Base-by-base conservation (phyloP, 768 basidiomycete species). In the Suillus discolor region DNA sequence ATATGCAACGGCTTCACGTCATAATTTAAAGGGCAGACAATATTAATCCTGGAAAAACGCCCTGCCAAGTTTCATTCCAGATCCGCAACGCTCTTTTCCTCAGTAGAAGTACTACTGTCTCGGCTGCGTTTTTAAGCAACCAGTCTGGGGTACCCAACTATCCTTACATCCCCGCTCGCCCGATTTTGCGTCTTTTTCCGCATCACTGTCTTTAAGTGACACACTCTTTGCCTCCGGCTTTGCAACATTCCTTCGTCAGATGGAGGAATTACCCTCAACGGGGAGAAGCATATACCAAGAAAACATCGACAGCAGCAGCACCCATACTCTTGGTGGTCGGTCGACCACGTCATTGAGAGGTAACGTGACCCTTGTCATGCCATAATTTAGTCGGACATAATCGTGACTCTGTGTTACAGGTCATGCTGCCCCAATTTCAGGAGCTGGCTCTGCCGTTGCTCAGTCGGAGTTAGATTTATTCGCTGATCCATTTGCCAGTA, bases 271-370 rank as follows among this genome's bases (percentile, higher is more conserved):
- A 41, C 57, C 63, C 23, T 66, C 67, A 18, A 63, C 70, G 2
- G 39, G 69, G 31, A 60, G 62, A 45, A 67, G 64, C 53, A 67
- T 66, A 42, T 70, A 72, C 61, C 61, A 64, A 25, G 65, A 42
- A 23, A 42, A 65, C 61, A 42, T 66, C 34, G 47, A 59, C 59
- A 45, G 44, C 49, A 45, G 44, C 49, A 73, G 72, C 67, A 53
- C 62, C 1, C 66, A 64, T 13, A 74, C 69, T 59, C 45, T 63
- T 44, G 66, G 39, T 20, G 39, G 36, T 57, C 12, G 15, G 18
- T 74, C 74, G 36, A 67, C 70, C 18, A 25, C 67, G 34, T 71
- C 74, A 11, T 63, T 75, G 47, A 62, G 45, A 70, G 71, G 75
- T 74, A 62, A 41, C 65, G 28, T 66, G 62, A 16, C 65, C 64